Conservation (phyloP, 208 protist species). For the Trichomonas tenax region DNA sequence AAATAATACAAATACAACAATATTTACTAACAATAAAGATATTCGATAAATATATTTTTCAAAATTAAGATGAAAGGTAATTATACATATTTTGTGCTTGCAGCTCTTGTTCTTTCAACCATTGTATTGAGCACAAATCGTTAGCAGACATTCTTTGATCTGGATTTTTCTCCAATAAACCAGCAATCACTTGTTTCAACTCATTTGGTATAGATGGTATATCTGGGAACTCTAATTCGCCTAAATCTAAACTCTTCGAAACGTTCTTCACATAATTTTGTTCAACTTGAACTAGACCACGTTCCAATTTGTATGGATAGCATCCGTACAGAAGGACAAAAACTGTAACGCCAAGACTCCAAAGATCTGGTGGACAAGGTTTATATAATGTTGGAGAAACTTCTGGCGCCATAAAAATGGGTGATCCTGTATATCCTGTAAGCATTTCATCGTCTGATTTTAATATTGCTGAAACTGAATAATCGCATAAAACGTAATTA, state of each 20-base stretch:
- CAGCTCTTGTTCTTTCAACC: background rate
- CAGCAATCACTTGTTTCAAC: background rate
- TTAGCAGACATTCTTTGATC: background rate
- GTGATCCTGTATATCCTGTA: background rate
- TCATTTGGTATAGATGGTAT: background rate
- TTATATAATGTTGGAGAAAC: background rate
- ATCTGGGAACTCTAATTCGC: background rate
- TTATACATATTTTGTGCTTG: background rate
- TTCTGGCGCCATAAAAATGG: background rate
- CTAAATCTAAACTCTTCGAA: background rate
- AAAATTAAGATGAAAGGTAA: background rate
- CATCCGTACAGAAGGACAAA: background rate
- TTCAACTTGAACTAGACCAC: background rate
- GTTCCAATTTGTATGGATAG: background rate
- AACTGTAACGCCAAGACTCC: background rate
- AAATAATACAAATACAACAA: too few species aligned
- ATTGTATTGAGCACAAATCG: background rate
- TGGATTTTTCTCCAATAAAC: background rate
- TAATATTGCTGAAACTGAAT: background rate
- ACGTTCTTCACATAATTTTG: background rate
- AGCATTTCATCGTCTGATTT: background rate
- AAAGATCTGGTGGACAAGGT: background rate
- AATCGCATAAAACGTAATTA: background rate
- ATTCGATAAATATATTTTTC: background rate
- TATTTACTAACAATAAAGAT: background rate